A percentile compares a stretch with the other conserved stretches of the same genome.
Evolutionary conservation across 371 early-diverging fungal species (phyloP).

Genomic region (Blyttiomyces sp.): DNA sequence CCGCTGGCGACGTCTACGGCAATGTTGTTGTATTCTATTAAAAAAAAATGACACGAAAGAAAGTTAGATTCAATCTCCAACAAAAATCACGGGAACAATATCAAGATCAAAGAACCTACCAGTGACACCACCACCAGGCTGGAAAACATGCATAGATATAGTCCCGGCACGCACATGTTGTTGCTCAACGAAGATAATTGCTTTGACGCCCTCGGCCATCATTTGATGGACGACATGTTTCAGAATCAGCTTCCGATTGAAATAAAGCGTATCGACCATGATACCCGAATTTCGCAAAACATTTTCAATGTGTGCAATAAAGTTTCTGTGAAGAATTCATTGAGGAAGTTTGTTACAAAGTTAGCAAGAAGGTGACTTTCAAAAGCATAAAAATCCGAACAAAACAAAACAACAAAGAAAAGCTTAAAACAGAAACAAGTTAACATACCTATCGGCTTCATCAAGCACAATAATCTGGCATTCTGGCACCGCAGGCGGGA

Average conservation of each 20-base stretch:
- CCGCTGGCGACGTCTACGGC: conserved; percentile 17
- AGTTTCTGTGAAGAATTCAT: no score
- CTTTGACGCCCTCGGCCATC: conserved; percentile 55
- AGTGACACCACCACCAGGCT: conserved; percentile 25
- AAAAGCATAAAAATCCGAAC: no score
- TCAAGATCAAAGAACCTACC: conserved; percentile 10
- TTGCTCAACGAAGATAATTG: conserved; percentile 48
- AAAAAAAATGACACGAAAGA: neutral
- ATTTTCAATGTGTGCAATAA: conserved; percentile 21
- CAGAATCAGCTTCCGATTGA: conserved; percentile 23
- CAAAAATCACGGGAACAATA: neutral
- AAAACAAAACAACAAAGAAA: no score
- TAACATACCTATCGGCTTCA: conserved; percentile 31
- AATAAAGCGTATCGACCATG: conserved; percentile 25
- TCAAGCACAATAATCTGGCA: conserved; percentile 38
- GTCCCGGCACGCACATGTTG: conserved; percentile 35
- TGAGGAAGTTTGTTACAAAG: no score
- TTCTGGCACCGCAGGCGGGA: conserved; percentile 36
- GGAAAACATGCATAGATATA: conserved; percentile 37
- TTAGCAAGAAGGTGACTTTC: no score
- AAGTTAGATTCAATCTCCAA: neutral
- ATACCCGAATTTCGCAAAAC: conserved; percentile 27
- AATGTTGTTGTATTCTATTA: conserved; percentile 33
- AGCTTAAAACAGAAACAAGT: conserved; percentile 5
- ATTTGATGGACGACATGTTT: conserved; percentile 39